Percentiles rank a stretch among this genome's conserved stretches.
Conservation (phyloP, 1,284 basidiomycete species). For the Vanrija sp. region DNA sequence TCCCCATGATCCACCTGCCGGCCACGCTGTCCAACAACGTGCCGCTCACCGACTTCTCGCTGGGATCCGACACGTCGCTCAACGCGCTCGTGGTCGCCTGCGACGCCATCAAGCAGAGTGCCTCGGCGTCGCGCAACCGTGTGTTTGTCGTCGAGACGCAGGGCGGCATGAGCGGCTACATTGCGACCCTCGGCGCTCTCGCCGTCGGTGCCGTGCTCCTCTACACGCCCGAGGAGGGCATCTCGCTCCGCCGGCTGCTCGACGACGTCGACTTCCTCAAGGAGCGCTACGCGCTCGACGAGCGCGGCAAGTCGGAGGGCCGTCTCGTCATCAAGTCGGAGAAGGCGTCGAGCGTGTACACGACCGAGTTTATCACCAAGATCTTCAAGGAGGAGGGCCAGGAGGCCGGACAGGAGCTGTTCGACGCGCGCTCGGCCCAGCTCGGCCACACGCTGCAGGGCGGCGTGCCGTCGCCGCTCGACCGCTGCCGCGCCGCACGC, state of each 20-base stretch:
- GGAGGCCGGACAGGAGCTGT: constrained; percentile 68
- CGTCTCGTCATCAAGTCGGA: constrained; percentile 92
- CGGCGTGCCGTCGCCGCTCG: constrained; percentile 87
- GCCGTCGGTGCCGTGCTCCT: constrained; percentile 88
- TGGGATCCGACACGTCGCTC: constrained; percentile 92
- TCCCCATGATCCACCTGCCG: constrained; percentile 88
- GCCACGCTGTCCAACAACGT: constrained; percentile 98
- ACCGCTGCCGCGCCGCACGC: constrained; percentile 85
- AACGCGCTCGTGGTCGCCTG: constrained; percentile 97
- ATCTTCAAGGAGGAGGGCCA: constrained; percentile 94
- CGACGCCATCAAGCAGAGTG: constrained; percentile 97
- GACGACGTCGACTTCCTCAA: constrained; percentile 87
- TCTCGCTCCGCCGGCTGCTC: constrained; percentile 73
- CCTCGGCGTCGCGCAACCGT: constrained; percentile 87
- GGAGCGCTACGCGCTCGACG: constrained; percentile 78
- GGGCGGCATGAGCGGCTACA: constrained; percentile 92
- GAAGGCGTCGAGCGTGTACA: constrained; percentile 79
- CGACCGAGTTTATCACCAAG: constrained; percentile 85
- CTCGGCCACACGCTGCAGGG: constrained; percentile 97
- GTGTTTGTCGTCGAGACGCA: constrained; percentile 99
- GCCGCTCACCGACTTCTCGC: constrained; percentile 89
- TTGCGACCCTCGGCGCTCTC: constrained; percentile 90
- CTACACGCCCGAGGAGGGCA: constrained; percentile 90
- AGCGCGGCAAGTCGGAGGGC: constrained; percentile 85
- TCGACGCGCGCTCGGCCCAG: constrained; percentile 88